Percentiles rank a stretch among this genome's conserved stretches.
Conservation (phyloP, 2,329 filamentous ascomycete species). For the Sclerotinia nivalis region DNA sequence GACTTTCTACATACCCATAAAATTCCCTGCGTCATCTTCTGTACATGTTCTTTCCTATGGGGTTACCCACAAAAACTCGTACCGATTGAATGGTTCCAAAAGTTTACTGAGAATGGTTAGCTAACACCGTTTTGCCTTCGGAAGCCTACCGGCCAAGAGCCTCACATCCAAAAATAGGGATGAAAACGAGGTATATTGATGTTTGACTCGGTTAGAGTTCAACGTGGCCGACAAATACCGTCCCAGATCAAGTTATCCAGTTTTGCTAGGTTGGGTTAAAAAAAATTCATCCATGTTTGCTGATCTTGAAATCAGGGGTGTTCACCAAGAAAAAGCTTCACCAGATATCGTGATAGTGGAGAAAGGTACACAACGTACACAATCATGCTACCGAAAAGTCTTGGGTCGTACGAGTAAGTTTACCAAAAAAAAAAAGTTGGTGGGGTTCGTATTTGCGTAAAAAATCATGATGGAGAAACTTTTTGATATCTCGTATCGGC, state of each 20-base stretch:
- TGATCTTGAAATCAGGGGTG: neutral
- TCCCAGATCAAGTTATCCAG: neutral
- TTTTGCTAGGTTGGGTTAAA: neutral
- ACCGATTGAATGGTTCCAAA: neutral
- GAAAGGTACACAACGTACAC: neutral
- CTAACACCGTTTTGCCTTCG: neutral
- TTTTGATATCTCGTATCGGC: too few species aligned
- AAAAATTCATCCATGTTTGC: neutral
- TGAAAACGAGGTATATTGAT: neutral
- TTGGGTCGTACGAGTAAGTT: too few species aligned
- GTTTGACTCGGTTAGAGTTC: neutral
- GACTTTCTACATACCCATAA: neutral
- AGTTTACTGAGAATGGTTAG: neutral
- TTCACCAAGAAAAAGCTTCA: neutral
- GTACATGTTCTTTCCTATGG: neutral
- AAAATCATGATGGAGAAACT: too few species aligned
- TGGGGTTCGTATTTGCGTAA: too few species aligned
- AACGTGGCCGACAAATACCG: neutral
- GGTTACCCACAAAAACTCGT: neutral
- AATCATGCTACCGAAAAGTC: neutral
- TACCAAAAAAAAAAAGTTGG: too few species aligned
- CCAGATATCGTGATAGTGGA: neutral
- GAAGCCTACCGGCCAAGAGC: neutral
- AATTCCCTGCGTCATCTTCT: neutral
- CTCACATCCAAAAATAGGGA: neutral